Base-by-base conservation (phyloP, 2,329 filamentous ascomycete species). In the Cladophialophora bantiana region DNA sequence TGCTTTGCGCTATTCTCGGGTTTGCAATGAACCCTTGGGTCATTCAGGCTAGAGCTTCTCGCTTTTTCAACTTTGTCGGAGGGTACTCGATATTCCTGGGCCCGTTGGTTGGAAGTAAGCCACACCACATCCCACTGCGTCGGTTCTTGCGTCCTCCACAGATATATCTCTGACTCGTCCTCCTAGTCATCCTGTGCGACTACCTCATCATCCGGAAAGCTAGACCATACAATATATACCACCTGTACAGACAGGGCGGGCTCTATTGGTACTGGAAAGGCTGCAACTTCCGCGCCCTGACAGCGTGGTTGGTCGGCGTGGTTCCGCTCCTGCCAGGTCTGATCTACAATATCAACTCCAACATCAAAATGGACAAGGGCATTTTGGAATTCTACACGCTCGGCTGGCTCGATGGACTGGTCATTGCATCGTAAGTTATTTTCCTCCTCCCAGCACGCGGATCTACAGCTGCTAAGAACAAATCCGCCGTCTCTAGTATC, bases 331-430 rank as follows among this genome's bases (percentile, higher is more conserved):
- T 89, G 1, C 87, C 87, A 0, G 87, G 86, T 0, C 79, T 89
- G 65, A 78, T 79, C 2, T 75, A 81, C 59, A 74, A 72, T 69
- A 80, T 84, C 42, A 81, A 81, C 64, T 42, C 69, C 0, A 61
- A 65, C 10, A 73, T 80, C 48, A 50, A 73, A 9, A 75, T 79
- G 2, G 82, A 82, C 0, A 77, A 78, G 0, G 88, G 88, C 0
- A 77, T 81, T 0, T 83, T 62, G 26, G 59, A 85, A 68, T 78
- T 88, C 4, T 90, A 89, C 73, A 82, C 84, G 31, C 88, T 90
- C 73, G 87, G 88, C 10, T 90, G 88, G 84, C 73, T 90, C 18
- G 81, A 88, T 53, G 88, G 88, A 0, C 89, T 90, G 68, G 78
- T 83, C 10, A 59, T 64, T 38, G 45, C 62, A 48, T 38, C 62